Evolutionary conservation across 2,329 filamentous ascomycete genomes (phyloP).

Genomic region (Penicillium sp.): DNA sequence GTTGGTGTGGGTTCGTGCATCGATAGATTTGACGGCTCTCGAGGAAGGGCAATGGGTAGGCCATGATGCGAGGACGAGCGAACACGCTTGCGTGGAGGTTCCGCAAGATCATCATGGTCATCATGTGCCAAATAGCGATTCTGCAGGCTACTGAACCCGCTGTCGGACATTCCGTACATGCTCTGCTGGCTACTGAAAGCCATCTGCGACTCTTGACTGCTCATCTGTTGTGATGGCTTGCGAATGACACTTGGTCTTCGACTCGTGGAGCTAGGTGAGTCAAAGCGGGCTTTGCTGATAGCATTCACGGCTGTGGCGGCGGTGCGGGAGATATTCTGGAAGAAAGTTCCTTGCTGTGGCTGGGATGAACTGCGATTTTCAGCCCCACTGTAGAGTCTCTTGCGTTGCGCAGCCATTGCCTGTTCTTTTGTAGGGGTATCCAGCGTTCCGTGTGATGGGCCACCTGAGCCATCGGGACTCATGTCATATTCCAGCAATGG

Average conservation of each 20-base stretch:
- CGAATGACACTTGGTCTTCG: constrained; percentile 67
- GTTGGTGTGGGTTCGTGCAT: constrained; percentile 45
- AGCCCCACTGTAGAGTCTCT: constrained; percentile 79
- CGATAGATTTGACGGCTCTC: constrained; percentile 34
- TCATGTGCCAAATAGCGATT: constrained; percentile 39
- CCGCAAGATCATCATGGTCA: constrained; percentile 56
- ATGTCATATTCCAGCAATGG: constrained; percentile 52
- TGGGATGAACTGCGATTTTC: constrained; percentile 66
- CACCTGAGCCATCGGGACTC: constrained; percentile 56
- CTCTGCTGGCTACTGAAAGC: constrained; percentile 79
- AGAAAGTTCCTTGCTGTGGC: constrained; percentile 76
- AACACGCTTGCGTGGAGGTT: constrained; percentile 79
- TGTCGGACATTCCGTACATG: constrained; percentile 69
- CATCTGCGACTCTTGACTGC: constrained; percentile 62
- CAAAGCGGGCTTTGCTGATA: constrained; percentile 92
- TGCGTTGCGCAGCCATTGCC: constrained; percentile 92
- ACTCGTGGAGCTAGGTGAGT: constrained; percentile 70
- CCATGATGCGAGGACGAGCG: constrained; percentile 55
- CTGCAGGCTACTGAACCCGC: constrained; percentile 67
- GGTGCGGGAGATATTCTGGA: constrained; percentile 92
- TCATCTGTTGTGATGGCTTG: constrained; percentile 63
- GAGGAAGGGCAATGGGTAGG: constrained; percentile 36
- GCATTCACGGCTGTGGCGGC: constrained; percentile 91
- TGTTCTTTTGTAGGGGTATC: constrained; percentile 98
- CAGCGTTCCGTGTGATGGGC: constrained; percentile 69